Evolutionary conservation across 148 eudicot genomes (phyloP).

Genomic region (Vaccinium darrowii): DNA sequence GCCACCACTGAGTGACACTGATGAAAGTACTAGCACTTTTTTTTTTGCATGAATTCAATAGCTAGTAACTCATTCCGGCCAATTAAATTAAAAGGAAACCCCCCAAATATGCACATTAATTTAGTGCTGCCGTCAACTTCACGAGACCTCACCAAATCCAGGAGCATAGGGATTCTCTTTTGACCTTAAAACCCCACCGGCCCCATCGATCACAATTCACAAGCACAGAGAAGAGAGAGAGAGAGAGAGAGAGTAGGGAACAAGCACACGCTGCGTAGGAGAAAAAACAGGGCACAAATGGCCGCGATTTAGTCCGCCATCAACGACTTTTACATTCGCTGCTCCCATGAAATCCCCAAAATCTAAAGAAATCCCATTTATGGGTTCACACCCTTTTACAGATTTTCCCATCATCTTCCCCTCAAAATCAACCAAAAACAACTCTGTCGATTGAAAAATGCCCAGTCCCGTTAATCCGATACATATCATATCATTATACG

Average conservation of each 20-base stretch:
- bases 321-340: slow-evolving; percentile 33
- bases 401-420: neutral
- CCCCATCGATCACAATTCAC: too few species aligned
- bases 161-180: slow-evolving; percentile 16
- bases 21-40: too few species aligned
- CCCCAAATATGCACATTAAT: slow-evolving; percentile 8
- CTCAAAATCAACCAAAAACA: too few species aligned
- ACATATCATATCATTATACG: neutral
- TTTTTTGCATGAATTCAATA: too few species aligned
- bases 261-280: slow-evolving; percentile 19
- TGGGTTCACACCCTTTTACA: neutral
- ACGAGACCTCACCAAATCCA: slow-evolving; percentile 51
- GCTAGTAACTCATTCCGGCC: neutral
- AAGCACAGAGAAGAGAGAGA: neutral
- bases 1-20: too few species aligned
- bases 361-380: neutral
- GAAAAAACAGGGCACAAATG: slow-evolving; percentile 11
- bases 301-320: slow-evolving; percentile 23
- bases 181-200: slow-evolving; percentile 18
- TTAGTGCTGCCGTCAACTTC: slow-evolving; percentile 65
- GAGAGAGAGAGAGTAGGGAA: slow-evolving; percentile 4
- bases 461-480: neutral
- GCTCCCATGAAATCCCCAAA: slow-evolving; percentile 4
- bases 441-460: neutral
- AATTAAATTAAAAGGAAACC: too few species aligned